Percentiles rank a stretch among this genome's conserved stretches.
These are phyloP conservation scores for Ophiostoma quercus DNA, from an alignment of 2,329 filamentous ascomycete species.

Conservation along the genomic window DNA sequence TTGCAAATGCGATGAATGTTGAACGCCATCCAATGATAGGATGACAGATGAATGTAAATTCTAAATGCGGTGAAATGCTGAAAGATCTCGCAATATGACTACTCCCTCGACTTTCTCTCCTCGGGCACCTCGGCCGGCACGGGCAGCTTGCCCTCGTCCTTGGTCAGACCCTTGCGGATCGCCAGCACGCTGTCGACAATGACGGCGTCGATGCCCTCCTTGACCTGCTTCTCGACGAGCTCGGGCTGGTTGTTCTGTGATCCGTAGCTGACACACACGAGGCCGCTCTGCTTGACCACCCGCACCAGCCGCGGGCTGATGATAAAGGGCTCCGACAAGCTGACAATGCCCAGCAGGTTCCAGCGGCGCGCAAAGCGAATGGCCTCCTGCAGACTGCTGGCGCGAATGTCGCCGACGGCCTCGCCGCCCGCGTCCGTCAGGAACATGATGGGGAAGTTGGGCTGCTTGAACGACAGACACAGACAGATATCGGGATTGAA, in stretches of 20 bases:
- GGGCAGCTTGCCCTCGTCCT: slow-evolving; percentile 26
- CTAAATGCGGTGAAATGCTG: too few relatives aligned
- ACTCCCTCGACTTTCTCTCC: slow-evolving; percentile 3
- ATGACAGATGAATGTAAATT: not conserved
- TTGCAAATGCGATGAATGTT: too few relatives aligned
- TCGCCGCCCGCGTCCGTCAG: slow-evolving; percentile 81
- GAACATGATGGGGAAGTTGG: slow-evolving; percentile 91
- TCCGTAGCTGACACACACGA: slow-evolving; percentile 96
- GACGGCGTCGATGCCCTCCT: slow-evolving; percentile 93
- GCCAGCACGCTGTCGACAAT: slow-evolving; percentile 94
- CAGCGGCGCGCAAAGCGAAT: slow-evolving; percentile 90
- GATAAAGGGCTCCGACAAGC: slow-evolving; percentile 80
- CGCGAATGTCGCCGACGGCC: slow-evolving; percentile 79
- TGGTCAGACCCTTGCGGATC: slow-evolving; percentile 82
- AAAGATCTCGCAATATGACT: not conserved
- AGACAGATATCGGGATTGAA: slow-evolving; percentile 98
- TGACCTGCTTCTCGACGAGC: slow-evolving; percentile 85
- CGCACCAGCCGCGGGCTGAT: slow-evolving; percentile 82
- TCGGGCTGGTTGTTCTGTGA: slow-evolving; percentile 77
- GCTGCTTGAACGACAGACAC: slow-evolving; percentile 92
- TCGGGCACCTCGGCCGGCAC: not conserved
- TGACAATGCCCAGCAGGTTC: slow-evolving; percentile 90
- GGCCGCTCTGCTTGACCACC: slow-evolving; percentile 87
- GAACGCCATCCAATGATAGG: not conserved
- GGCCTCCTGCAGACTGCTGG: slow-evolving; percentile 88